A percentile compares a stretch with the other conserved stretches of the same genome.
Conservation (phyloP, 164 flowering plant species). For the Stephania yunnanensis region DNA sequence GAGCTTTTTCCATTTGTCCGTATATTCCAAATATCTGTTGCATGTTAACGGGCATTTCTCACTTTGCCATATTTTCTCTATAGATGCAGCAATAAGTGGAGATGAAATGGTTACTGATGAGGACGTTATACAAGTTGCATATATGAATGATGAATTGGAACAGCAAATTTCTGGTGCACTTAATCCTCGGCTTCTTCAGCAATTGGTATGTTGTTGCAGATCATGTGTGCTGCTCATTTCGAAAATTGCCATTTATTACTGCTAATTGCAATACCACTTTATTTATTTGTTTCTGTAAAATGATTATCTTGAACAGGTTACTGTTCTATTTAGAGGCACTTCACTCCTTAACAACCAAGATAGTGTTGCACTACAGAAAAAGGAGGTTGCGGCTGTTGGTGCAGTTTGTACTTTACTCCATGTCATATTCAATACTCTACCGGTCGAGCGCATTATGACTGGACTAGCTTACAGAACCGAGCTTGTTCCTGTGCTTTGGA, state of each 20-base stretch:
- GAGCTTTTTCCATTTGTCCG: neutral
- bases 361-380: conserved; percentile 33
- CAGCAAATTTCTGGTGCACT: conserved; percentile 66
- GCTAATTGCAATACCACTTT: conserved; percentile 1
- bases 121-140: conserved; percentile 32
- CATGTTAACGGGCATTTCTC: neutral
- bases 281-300: conserved; percentile 8
- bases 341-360: conserved; percentile 26
- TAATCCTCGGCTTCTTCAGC: conserved; percentile 73
- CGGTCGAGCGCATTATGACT: conserved; percentile 74
- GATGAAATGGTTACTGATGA: conserved; percentile 61
- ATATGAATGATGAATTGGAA: conserved; percentile 49
- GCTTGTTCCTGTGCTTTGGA: conserved; percentile 86
- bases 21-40: neutral
- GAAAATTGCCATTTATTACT: neutral
- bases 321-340: conserved; percentile 52
- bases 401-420: conserved; percentile 84
- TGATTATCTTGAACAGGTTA: conserved; percentile 45
- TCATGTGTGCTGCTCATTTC: neutral
- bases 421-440: conserved; percentile 64
- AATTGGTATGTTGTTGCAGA: conserved; percentile 53
- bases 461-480: conserved; percentile 88
- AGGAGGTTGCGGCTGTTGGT: conserved; percentile 68
- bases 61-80: neutral
- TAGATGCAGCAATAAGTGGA: conserved; percentile 41